These are phyloP conservation scores for Leavenworthia alabamica DNA, from an alignment of 345 rosid genomes.

Conservation along the genomic window DNA sequence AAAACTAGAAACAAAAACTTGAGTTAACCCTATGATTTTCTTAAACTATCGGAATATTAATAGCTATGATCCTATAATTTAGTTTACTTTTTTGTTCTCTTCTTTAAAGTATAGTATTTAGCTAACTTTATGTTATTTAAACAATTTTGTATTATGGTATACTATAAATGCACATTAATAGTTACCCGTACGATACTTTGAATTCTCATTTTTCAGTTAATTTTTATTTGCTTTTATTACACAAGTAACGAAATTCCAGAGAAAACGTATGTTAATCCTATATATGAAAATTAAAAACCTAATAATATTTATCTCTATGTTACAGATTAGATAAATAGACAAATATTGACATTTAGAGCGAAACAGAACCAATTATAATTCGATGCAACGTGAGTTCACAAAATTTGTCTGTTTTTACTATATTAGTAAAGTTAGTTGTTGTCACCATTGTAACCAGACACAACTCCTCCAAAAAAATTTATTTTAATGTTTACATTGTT, in stretches of 20 bases:
- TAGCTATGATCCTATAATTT: background rate
- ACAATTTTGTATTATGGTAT: background rate
- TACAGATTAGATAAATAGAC: slow-evolving; percentile 7
- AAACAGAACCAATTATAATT: slow-evolving; percentile 5
- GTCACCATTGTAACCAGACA: slow-evolving; percentile 18
- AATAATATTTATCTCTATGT: background rate
- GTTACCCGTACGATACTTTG: background rate
- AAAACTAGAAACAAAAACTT: slow-evolving; percentile 8
- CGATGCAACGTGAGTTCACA: background rate
- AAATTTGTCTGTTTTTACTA: slow-evolving; percentile 12
- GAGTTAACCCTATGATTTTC: slow-evolving; percentile 1
- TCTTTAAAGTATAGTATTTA: background rate
- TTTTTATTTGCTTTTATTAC: background rate
- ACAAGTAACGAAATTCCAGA: too few relatives aligned
- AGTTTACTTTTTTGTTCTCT: background rate
- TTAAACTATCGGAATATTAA: background rate
- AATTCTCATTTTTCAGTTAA: background rate
- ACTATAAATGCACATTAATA: background rate
- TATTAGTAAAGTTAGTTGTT: slow-evolving; percentile 1
- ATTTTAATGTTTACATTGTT: background rate
- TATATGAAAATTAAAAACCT: too few relatives aligned
- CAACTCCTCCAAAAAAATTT: background rate
- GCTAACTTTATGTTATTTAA: background rate
- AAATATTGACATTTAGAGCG: slow-evolving; percentile 9
- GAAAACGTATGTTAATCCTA: too few relatives aligned